These are phyloP conservation scores for Penicillium riverlandense DNA, from an alignment of 495 filamentous ascomycete species.

Conservation along the genomic window DNA sequence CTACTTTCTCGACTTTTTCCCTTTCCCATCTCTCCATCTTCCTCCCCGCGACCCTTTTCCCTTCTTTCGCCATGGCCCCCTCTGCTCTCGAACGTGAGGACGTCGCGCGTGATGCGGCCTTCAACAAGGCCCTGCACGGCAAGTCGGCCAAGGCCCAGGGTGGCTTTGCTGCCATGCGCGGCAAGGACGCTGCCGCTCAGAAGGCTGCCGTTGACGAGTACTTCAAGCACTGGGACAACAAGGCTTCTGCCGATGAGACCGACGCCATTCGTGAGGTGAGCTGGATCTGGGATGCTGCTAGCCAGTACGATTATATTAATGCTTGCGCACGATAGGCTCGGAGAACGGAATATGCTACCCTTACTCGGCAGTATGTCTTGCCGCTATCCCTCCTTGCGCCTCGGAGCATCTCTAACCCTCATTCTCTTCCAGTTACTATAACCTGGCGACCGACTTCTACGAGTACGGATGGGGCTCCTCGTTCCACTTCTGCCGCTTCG, in stretches of 20 bases:
- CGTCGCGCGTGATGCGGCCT: conserved; percentile 82
- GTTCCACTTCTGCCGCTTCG: conserved; percentile 98
- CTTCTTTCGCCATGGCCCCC: conserved; percentile 55
- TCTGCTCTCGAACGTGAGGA: conserved; percentile 77
- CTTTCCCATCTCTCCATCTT: conserved; percentile 6
- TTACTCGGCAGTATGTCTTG: conserved; percentile 79
- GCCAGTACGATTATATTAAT: neutral
- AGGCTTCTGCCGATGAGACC: conserved; percentile 72
- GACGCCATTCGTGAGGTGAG: conserved; percentile 68
- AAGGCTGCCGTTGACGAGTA: conserved; percentile 92
- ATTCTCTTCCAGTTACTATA: conserved; percentile 70
- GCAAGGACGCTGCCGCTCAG: conserved; percentile 76
- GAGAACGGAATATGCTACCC: conserved; percentile 83
- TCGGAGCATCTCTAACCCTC: conserved; percentile 4
- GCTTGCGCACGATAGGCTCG: conserved; percentile 50
- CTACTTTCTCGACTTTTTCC: conserved; percentile 4
- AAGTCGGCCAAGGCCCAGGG: conserved; percentile 63
- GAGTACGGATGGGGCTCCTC: conserved; percentile 93
- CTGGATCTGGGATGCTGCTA: neutral
- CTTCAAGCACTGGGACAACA: conserved; percentile 99
- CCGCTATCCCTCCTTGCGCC: neutral
- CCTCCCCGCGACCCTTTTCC: conserved; percentile 15
- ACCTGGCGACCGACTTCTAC: conserved; percentile 94
- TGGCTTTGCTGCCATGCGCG: conserved; percentile 76
- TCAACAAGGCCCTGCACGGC: conserved; percentile 89